Evolutionary conservation across 306 rosid species (phyloP).

Genomic region (Citrullus colocynthis): DNA sequence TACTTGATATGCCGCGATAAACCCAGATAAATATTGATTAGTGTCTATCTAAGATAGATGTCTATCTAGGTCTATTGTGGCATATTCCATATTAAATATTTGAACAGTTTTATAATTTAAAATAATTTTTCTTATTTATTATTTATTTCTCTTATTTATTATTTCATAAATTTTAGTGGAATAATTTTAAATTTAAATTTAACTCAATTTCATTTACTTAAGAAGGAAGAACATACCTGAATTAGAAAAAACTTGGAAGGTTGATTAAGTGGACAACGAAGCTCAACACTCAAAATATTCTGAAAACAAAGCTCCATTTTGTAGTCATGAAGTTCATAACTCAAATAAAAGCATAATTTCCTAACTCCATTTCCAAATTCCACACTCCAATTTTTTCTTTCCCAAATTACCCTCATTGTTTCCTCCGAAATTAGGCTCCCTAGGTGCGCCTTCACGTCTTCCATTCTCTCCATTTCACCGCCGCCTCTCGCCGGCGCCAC

Average conservation of each 20-base stretch:
- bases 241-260: conserved; percentile 22
- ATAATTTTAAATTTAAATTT: too few species aligned
- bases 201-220: too few species aligned
- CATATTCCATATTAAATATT: too few species aligned
- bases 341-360: conserved; percentile 19
- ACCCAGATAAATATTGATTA: too few species aligned
- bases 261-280: conserved; percentile 6
- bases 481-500: neutral
- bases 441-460: conserved; percentile 13
- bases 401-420: conserved; percentile 36
- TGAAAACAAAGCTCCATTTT: conserved; percentile 34
- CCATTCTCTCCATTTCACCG: neutral
- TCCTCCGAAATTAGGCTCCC: conserved; percentile 30
- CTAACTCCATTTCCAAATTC: conserved; percentile 22
- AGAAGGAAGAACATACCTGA: conserved; percentile 20
- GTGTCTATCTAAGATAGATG: too few species aligned
- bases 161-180: too few species aligned
- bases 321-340: conserved; percentile 12
- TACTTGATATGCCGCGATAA: too few species aligned
- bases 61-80: too few species aligned
- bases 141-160: too few species aligned
- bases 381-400: conserved; percentile 16
- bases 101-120: too few species aligned
- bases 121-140: too few species aligned
- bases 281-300: conserved; percentile 27